Percentiles rank a stretch among this genome's conserved stretches.
Evolutionary conservation across 1,139 yeast genomes (phyloP).

Genomic region (Candida pseudoviswanathii): DNA sequence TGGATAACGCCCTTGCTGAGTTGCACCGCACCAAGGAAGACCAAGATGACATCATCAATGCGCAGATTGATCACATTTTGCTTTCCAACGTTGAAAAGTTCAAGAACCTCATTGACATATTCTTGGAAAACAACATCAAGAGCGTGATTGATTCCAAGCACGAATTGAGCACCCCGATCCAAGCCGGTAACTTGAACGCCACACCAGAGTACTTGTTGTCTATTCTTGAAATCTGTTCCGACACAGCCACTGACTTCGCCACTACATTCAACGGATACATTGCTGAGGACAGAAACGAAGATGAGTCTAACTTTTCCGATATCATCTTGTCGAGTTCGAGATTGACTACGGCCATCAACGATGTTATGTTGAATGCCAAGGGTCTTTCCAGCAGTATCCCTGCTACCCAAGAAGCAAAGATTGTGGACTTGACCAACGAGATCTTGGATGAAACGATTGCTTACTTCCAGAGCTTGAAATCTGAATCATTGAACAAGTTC

Average conservation of each 20-base stretch:
- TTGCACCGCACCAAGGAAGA: constrained; percentile 59
- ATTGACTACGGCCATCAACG: constrained; percentile 66
- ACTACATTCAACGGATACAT: constrained; percentile 74
- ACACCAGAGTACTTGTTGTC: constrained; percentile 75
- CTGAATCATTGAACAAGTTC: constrained; percentile 51
- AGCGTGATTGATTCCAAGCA: constrained; percentile 74
- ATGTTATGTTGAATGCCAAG: constrained; percentile 68
- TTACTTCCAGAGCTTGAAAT: constrained; percentile 62
- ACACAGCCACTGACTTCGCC: constrained; percentile 79
- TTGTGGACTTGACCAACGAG: constrained; percentile 53
- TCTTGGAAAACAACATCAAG: constrained; percentile 68
- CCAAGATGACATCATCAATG: constrained; percentile 56
- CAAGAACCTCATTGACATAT: constrained; percentile 67
- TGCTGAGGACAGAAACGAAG: constrained; percentile 77
- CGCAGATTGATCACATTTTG: constrained; percentile 59
- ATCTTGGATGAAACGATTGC: constrained; percentile 64
- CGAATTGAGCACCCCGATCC: constrained; percentile 77
- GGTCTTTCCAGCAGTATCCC: constrained; percentile 63
- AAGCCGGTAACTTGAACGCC: constrained; percentile 79
- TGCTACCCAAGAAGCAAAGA: constrained; percentile 54
- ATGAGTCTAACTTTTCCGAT: constrained; percentile 55
- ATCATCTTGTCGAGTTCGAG: constrained; percentile 70
- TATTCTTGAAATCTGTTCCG: constrained; percentile 69
- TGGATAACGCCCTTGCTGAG: constrained; percentile 71
- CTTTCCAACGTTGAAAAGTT: constrained; percentile 54